These are phyloP conservation scores for Brasenia schreberi DNA, from an alignment of 164 flowering plant species.

Conservation along the genomic window DNA sequence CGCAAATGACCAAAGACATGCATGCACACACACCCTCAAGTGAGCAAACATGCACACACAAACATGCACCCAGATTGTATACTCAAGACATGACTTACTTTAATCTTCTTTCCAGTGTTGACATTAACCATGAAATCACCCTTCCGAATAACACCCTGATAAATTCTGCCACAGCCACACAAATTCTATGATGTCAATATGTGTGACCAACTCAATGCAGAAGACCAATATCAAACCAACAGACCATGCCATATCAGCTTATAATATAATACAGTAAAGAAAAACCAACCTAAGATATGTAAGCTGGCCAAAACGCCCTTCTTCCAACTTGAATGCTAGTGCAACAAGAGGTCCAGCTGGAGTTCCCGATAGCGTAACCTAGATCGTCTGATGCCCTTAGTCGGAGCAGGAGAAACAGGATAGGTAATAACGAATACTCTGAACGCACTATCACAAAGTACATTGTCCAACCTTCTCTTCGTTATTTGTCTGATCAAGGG, in stretches of 20 bases:
- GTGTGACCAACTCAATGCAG: background rate
- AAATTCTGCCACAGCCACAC: slow-evolving; percentile 44
- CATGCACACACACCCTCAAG: too few relatives aligned
- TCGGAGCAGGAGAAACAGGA: background rate
- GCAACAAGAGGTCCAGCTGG: slow-evolving; percentile 95
- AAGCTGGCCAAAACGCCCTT: slow-evolving; percentile 96
- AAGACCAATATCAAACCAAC: background rate
- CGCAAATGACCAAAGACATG: too few relatives aligned
- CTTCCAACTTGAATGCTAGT: slow-evolving; percentile 95
- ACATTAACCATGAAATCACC: slow-evolving; percentile 84
- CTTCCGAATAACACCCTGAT: slow-evolving; percentile 84
- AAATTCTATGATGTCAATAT: background rate
- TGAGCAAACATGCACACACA: too few relatives aligned
- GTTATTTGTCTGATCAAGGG: slow-evolving; percentile 78
- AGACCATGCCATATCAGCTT: background rate
- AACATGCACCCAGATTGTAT: background rate
- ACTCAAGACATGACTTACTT: slow-evolving; percentile 32
- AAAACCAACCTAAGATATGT: slow-evolving; percentile 68
- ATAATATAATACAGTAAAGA: background rate
- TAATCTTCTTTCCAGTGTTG: slow-evolving; percentile 90
- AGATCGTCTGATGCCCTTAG: slow-evolving; percentile 1
- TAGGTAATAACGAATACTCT: background rate
- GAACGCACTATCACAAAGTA: background rate
- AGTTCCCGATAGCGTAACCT: slow-evolving; percentile 66
- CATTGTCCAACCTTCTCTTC: slow-evolving; percentile 76